Evolutionary conservation across 805 yeast species (phyloP).

Genomic region (Dipodascus albidus): DNA sequence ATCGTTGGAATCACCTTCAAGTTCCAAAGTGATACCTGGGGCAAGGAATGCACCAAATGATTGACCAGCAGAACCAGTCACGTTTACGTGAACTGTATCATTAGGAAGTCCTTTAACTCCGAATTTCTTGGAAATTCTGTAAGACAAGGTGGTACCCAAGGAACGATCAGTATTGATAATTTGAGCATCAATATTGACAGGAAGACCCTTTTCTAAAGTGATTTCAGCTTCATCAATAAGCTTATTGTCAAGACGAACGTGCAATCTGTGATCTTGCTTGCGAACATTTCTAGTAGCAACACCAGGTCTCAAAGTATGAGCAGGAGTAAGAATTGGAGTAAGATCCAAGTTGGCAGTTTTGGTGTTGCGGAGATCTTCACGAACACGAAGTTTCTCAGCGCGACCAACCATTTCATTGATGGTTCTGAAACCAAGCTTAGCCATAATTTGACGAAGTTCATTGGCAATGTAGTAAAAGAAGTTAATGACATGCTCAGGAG

Average conservation of each 20-base stretch:
- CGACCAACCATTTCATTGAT: constrained; percentile 97
- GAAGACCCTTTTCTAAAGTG: constrained; percentile 92
- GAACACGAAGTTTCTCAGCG: constrained; percentile 77
- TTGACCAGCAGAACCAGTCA: constrained; percentile 93
- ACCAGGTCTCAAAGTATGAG: constrained; percentile 92
- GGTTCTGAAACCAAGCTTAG: constrained; percentile 87
- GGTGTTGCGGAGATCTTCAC: constrained; percentile 75
- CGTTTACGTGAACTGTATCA: constrained; percentile 89
- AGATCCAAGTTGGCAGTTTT: constrained; percentile 87
- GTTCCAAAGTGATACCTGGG: constrained; percentile 86
- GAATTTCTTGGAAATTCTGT: constrained; percentile 83
- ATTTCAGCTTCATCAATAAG: constrained; percentile 91
- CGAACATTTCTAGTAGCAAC: constrained; percentile 87
- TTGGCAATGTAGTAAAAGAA: constrained; percentile 92
- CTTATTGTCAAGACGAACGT: constrained; percentile 89
- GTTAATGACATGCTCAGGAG: constrained; percentile 97
- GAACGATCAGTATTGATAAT: constrained; percentile 96
- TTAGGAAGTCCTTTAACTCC: constrained; percentile 93
- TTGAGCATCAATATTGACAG: constrained; percentile 86
- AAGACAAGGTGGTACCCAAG: constrained; percentile 87
- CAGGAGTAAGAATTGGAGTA: constrained; percentile 92
- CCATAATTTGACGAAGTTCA: constrained; percentile 88
- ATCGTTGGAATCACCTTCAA: constrained; percentile 97
- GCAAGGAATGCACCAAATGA: constrained; percentile 97
- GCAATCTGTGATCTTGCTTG: constrained; percentile 89